These are phyloP conservation scores for Starmerella geochares DNA, from an alignment of 805 yeast genomes.

Conservation along the genomic window DNA sequence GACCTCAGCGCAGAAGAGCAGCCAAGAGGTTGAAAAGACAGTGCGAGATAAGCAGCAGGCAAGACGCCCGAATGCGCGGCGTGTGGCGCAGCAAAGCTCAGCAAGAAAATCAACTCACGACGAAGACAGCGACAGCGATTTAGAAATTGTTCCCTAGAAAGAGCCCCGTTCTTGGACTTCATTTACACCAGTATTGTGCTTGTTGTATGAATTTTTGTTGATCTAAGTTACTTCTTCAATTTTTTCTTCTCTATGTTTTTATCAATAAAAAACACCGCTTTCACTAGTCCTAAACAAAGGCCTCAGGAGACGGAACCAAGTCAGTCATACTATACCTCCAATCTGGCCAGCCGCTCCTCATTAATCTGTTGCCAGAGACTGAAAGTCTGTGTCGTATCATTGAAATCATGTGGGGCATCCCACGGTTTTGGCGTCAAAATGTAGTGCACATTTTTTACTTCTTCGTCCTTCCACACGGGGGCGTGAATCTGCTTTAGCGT, in stretches of 20 bases:
- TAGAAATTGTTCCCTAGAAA: slow-evolving; percentile 15
- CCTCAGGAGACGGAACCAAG: too few species aligned
- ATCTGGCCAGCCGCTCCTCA: slow-evolving; percentile 21
- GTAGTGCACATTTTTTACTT: slow-evolving; percentile 49
- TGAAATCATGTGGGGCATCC: slow-evolving; percentile 33
- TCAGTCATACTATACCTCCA: too few species aligned
- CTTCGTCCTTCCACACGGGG: slow-evolving; percentile 39
- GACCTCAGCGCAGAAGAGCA: not conserved
- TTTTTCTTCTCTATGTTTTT: not conserved
- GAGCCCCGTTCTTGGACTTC: not conserved
- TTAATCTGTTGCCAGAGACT: slow-evolving; percentile 43
- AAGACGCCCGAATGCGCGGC: too few species aligned
- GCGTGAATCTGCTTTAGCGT: slow-evolving; percentile 40
- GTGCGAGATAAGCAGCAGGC: too few species aligned
- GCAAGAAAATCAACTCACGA: not conserved
- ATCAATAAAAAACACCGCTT: too few species aligned
- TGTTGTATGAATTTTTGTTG: too few species aligned
- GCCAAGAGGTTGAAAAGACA: not conserved
- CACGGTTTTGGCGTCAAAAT: slow-evolving; percentile 54
- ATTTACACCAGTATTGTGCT: not conserved
- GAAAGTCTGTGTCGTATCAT: slow-evolving; percentile 42
- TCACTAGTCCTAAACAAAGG: too few species aligned
- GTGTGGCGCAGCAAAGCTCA: too few species aligned
- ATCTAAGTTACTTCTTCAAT: not conserved
- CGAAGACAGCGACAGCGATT: slow-evolving; percentile 21